Base-by-base conservation (phyloP, 345 rosid genomes). In the Salix viminalis region DNA sequence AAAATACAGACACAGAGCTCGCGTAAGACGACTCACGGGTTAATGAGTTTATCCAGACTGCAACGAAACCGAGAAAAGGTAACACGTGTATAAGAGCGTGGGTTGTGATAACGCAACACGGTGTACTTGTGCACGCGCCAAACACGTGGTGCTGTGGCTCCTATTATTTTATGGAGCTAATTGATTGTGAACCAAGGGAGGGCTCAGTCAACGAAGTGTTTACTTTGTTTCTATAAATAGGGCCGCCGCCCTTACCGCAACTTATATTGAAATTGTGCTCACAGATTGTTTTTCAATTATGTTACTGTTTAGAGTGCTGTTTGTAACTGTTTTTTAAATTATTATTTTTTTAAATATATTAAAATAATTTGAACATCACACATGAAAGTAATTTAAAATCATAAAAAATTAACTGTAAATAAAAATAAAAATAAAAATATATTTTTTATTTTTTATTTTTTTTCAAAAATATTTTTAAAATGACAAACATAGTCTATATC, bases 171-270 rank as follows among this genome's bases (percentile, higher is more conserved):
- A 37, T 18, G 28, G 10, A 28, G 61, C 2, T 65, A 32, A 32
- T 34, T n/a, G 18, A 48, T 52, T 2, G 3, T 0, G 39, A 37
- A 28, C 34, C 36, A 2, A 50, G 34, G 14, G 66, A 42, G 13
- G 80, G 80, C 74, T 62, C 83, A 70, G 85, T 83, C 79, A 79
- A 74, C 79, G 76, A 76, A 24, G 46, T 65, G 42, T 54, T 79
- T 76, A 83, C 79, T 78, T 46, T 10, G 15, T 54, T 36, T 46
- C 15, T 23, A 9, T 56, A 11, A 18, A 12, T 6, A 28, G n/a
- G 32, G 32, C 26, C 72, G 80, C 67, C 76, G 80, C 67, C 73
- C 37, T 56, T 52, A 70, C 84, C 71, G 79, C 71, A 16, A 67
- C 41, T 23, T 26, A 34, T 34, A 34, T 34, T 34, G 37, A 34